Conservation (phyloP, 2,329 filamentous ascomycete genomes). For the Torrubiella hemipterigena region DNA sequence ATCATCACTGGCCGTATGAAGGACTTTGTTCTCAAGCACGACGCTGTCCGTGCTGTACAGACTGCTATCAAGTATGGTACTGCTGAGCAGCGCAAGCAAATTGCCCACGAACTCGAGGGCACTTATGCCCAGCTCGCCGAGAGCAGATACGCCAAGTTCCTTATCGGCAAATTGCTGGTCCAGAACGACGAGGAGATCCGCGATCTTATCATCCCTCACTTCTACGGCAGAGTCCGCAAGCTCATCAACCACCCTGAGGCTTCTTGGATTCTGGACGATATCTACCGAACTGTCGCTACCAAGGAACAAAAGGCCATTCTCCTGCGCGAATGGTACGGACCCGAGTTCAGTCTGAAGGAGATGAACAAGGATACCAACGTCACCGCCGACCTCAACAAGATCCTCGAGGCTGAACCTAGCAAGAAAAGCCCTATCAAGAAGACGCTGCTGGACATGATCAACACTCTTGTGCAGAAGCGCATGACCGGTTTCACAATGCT, state of each 20-base stretch:
- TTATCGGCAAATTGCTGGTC: constrained; percentile 92
- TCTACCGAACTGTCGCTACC: constrained; percentile 81
- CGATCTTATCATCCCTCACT: constrained; percentile 83
- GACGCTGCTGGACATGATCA: constrained; percentile 75
- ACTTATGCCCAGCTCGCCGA: constrained; percentile 78
- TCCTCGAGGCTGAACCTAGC: constrained; percentile 66
- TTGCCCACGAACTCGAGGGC: constrained; percentile 76
- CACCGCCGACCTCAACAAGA: constrained; percentile 59
- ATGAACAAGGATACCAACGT: constrained; percentile 38
- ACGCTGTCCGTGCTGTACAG: constrained; percentile 91
- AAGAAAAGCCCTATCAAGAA: constrained; percentile 83
- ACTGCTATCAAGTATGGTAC: constrained; percentile 95
- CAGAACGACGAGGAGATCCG: constrained; percentile 79
- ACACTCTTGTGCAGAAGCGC: constrained; percentile 89
- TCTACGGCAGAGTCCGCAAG: constrained; percentile 85
- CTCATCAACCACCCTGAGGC: constrained; percentile 94
- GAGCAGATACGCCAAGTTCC: constrained; percentile 93
- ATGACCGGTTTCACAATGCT: constrained; percentile 95
- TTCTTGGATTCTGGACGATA: constrained; percentile 94
- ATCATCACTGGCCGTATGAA: constrained; percentile 87
- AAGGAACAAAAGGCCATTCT: constrained; percentile 75
- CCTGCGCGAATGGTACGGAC: constrained; percentile 90
- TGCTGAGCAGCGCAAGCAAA: constrained; percentile 70
- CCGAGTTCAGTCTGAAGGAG: constrained; percentile 79
- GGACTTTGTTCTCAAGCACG: constrained; percentile 97